Percentiles rank a stretch among this genome's conserved stretches.
These are phyloP conservation scores for Pistacia vera DNA, from an alignment of 345 rosid genomes.

Conservation along the genomic window DNA sequence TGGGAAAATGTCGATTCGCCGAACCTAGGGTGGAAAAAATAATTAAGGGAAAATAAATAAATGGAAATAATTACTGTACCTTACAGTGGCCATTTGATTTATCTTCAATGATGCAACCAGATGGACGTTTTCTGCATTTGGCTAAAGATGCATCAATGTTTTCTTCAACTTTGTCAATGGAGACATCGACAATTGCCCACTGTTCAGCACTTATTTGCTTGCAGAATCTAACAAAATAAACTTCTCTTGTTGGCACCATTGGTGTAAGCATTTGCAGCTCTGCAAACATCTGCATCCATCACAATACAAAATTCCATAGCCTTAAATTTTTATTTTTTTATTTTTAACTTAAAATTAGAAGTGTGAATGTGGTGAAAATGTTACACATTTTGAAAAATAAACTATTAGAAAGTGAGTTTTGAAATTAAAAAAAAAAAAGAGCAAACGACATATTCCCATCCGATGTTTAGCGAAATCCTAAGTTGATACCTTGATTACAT, in stretches of 20 bases:
- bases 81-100: constrained; percentile 93
- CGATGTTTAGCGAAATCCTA: too few relatives aligned
- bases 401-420: too few relatives aligned
- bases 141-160: constrained; percentile 77
- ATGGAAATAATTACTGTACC: constrained; percentile 30
- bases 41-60: too few relatives aligned
- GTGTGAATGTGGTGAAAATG: too few relatives aligned
- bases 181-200: constrained; percentile 95
- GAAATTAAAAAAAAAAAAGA: too few relatives aligned
- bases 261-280: constrained; percentile 97
- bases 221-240: constrained; percentile 81
- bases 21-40: too few relatives aligned
- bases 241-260: constrained; percentile 88
- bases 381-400: too few relatives aligned
- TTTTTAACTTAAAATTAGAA: too few relatives aligned
- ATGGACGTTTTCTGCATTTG: constrained; percentile 91
- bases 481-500: too few relatives aligned
- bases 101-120: constrained; percentile 94
- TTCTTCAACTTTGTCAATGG: constrained; percentile 80
- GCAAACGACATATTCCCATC: too few relatives aligned
- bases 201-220: constrained; percentile 79
- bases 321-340: neutral
- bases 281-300: constrained; percentile 80
- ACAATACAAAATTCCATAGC: neutral
- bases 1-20: too few relatives aligned